Conservation (phyloP, 2,329 filamentous ascomycete species). For the Fusarium sambucinum region DNA sequence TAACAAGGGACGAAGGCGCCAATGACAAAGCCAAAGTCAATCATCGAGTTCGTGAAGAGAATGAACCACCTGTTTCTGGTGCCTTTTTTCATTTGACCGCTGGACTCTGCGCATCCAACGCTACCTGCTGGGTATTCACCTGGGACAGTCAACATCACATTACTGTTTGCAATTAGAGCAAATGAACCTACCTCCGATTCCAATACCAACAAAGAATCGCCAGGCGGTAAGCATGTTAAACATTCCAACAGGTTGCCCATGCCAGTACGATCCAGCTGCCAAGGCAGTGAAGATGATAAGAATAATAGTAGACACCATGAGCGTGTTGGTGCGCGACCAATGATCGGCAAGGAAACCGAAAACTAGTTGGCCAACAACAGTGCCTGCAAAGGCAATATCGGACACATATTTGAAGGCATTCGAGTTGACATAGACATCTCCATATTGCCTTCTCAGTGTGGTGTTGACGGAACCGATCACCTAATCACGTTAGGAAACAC, state of each 20-base stretch:
- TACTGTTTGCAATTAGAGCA: fast-evolving
- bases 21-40: constrained; percentile 85
- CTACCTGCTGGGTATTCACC: constrained; percentile 82
- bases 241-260: constrained; percentile 76
- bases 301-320: constrained; percentile 84
- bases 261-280: constrained; percentile 79
- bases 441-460: constrained; percentile 77
- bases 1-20: constrained; percentile 78
- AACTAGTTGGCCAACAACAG: constrained; percentile 82
- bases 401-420: constrained; percentile 79
- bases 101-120: constrained; percentile 86
- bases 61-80: constrained; percentile 93
- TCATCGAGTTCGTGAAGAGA: constrained; percentile 89
- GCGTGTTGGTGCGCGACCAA: constrained; percentile 85
- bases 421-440: constrained; percentile 74
- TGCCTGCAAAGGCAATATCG: constrained; percentile 88
- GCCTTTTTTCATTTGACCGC: constrained; percentile 82
- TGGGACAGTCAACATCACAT: constrained; percentile 26
- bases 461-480: constrained; percentile 91
- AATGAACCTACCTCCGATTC: constrained; percentile 73
- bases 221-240: constrained; percentile 83
- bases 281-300: constrained; percentile 88
- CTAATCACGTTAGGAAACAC: constrained; percentile 54
- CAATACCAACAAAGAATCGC: constrained; percentile 83
- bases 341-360: constrained; percentile 87